Evolutionary conservation across 1,139 yeast species (phyloP).

Genomic region (Saccharomyces hybrid): DNA sequence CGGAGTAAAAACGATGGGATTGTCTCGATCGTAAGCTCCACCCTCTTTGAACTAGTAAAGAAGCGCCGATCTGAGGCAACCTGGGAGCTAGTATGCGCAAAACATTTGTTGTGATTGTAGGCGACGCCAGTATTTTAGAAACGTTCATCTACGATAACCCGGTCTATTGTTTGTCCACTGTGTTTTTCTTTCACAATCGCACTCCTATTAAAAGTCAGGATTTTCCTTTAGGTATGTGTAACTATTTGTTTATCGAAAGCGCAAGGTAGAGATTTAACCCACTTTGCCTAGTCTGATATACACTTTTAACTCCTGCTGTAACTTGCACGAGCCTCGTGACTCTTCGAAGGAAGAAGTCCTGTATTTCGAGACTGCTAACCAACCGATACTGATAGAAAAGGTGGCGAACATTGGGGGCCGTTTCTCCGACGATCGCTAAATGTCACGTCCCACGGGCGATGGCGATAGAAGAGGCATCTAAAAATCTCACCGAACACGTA

Average conservation of each 20-base stretch:
- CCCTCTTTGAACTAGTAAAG: neutral
- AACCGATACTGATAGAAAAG: neutral
- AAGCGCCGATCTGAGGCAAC: neutral
- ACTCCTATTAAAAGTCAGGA: neutral
- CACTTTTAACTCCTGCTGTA: neutral
- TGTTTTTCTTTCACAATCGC: neutral
- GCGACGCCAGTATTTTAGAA: neutral
- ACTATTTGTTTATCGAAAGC: neutral
- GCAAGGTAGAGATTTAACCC: neutral
- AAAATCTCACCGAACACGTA: neutral
- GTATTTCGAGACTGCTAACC: neutral
- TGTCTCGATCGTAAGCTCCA: neutral
- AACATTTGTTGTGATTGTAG: neutral
- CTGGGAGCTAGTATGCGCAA: neutral
- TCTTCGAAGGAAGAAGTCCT: neutral
- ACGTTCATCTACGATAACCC: neutral
- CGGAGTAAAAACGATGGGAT: neutral
- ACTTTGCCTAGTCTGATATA: neutral
- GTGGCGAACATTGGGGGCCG: neutral
- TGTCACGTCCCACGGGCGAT: neutral
- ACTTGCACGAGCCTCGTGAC: neutral
- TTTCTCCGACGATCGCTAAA: neutral
- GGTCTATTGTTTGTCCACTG: neutral
- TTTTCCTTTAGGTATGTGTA: neutral
- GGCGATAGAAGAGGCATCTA: neutral